Base-by-base conservation (phyloP, 192 early-diverging fungal species). In the Coemansia aciculifera region DNA sequence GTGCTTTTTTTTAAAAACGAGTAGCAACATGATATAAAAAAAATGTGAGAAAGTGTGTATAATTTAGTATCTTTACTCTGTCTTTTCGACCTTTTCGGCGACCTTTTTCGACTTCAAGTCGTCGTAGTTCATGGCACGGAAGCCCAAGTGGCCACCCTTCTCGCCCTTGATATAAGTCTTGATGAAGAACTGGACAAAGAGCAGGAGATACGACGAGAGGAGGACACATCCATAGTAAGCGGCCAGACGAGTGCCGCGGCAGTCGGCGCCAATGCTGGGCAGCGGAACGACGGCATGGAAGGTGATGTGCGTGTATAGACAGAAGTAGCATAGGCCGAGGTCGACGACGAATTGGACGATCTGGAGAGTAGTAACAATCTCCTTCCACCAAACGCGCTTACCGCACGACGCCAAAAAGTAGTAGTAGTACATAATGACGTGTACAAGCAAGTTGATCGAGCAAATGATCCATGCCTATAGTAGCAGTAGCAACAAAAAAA, bases 361-460 rank as follows among this genome's bases (percentile, higher is more conserved):
- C 84, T 97, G 95, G 64, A 93, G 78, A n/a, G 93, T 93, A 19
- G 95, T 97, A 24, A 97, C 83, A 69, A 92, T 89, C 77, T 94
- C 88, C 86, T 96, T 96, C 94, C 94, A 97, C 93, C 95, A 95
- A 61, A 92, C 87, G 70, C 84, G 84, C 75, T 88, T 90, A 38
- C 90, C 88, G 49, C 87, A 85, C 64, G 91, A 91, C 23, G 91
- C 90, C 64, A 89, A 89, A 85, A 89, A 91, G 85, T 94, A 94
- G 84, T 93, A 94, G 77, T 90, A 93, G 86, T 94, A 94, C 95
- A 97, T 97, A 70, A 94, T 85, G 56, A 95, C 92, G 73, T 97
- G 95, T 24, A 97, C 92, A 51, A 87, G 84, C 83, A 95, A 86
- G 82, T 97, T 96, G 61, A 96, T 81, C 39, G 84, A 82, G 73